Percentiles rank a stretch among this genome's conserved stretches.
These are phyloP conservation scores for Candida oleophila DNA, from an alignment of 805 yeast species.

Conservation along the genomic window DNA sequence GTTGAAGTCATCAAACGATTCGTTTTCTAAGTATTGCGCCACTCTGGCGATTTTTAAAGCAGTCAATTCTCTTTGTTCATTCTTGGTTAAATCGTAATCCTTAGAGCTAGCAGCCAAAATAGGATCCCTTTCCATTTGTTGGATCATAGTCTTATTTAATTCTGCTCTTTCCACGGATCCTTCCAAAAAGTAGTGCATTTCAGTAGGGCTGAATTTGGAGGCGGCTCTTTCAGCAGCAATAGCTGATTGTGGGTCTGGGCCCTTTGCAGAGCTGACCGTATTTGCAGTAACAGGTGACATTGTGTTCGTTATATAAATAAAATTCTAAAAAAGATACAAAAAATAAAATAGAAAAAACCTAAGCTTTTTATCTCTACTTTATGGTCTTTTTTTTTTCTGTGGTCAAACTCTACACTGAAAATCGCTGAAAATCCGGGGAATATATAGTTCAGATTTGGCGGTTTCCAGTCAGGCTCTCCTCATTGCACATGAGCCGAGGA, in stretches of 20 bases:
- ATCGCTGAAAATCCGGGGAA: constrained; percentile 5
- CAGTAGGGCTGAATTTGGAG: constrained; percentile 31
- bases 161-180: constrained; percentile 42
- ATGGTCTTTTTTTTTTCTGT: neutral
- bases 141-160: constrained; percentile 48
- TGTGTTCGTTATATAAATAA: neutral
- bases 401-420: neutral
- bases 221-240: constrained; percentile 33
- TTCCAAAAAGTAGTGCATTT: constrained; percentile 42
- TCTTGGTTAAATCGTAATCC: constrained; percentile 58
- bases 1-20: constrained; percentile 46
- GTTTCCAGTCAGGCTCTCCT: constrained; percentile 1
- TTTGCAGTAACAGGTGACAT: constrained; percentile 18
- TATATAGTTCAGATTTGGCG: constrained; percentile 1
- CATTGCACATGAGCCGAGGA: constrained; percentile 8
- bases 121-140: constrained; percentile 68
- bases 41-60: constrained; percentile 62
- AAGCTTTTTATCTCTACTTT: neutral
- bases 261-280: constrained; percentile 21
- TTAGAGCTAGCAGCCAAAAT: constrained; percentile 51
- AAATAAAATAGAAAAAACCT: neutral
- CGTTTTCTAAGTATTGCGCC: constrained; percentile 58
- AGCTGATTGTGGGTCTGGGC: constrained; percentile 33
- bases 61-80: constrained; percentile 57
- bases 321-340: neutral